phyloP scores from a whole-genome alignment of 345 rosid genomes.

The Microthlaspi erraticum region DNA sequence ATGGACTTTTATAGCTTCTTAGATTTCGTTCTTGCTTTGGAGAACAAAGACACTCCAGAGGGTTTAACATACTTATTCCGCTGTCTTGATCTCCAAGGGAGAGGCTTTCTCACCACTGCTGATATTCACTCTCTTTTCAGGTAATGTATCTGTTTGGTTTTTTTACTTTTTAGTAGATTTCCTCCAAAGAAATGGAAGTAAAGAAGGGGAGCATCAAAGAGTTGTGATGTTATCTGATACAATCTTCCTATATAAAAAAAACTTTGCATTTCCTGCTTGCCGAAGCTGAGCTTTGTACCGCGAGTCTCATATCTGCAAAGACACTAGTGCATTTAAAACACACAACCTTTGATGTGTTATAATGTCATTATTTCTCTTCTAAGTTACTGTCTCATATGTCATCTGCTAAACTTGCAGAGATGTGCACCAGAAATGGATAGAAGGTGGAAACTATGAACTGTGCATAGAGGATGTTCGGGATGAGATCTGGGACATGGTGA shows the following conservation, averaged over 20 bases:
- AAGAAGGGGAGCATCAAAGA: slow-evolving; percentile 88
- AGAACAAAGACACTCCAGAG: slow-evolving; percentile 97
- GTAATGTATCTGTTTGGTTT: slow-evolving; percentile 45
- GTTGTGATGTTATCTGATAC: slow-evolving; percentile 90
- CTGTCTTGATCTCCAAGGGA: slow-evolving; percentile 87
- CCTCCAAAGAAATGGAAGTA: slow-evolving; percentile 64
- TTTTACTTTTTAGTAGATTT: neutral
- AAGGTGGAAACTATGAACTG: slow-evolving; percentile 96
- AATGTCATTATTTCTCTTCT: slow-evolving; percentile 13
- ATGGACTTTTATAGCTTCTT: slow-evolving; percentile 97
- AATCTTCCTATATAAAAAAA: slow-evolving; percentile 78
- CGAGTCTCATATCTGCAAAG: slow-evolving; percentile 73
- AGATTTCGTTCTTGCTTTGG: slow-evolving; percentile 93
- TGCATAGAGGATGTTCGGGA: slow-evolving; percentile 98
- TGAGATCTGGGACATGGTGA: slow-evolving; percentile 99
- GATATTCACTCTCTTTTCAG: slow-evolving; percentile 99
- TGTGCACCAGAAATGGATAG: slow-evolving; percentile 98
- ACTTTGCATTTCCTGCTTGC: slow-evolving; percentile 87
- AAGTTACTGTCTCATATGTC: neutral
- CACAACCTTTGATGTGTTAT: slow-evolving; percentile 15
- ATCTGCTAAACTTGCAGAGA: slow-evolving; percentile 59
- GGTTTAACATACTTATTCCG: slow-evolving; percentile 93
- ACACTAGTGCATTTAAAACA: slow-evolving; percentile 44
- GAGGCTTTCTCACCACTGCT: slow-evolving; percentile 92
- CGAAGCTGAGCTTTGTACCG: slow-evolving; percentile 58